Conservation (phyloP, 2,329 filamentous ascomycete species). For the Exophiala aquamarina region DNA sequence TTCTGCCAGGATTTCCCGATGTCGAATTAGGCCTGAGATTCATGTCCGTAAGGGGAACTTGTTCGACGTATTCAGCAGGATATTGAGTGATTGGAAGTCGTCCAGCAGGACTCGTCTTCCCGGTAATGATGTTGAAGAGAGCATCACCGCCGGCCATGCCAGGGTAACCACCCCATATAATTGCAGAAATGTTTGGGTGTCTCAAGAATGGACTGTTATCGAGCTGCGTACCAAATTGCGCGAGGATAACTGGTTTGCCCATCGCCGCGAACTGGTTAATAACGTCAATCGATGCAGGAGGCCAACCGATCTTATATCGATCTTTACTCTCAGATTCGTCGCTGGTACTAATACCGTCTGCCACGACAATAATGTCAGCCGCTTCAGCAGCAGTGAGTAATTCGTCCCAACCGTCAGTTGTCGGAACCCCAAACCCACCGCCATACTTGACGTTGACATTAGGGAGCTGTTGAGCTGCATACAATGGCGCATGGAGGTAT, state of each 20-base stretch:
- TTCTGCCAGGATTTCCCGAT: slow-evolving; percentile 41
- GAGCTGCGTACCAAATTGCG: slow-evolving; percentile 47
- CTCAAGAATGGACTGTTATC: slow-evolving; percentile 40
- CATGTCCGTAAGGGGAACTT: slow-evolving; percentile 44
- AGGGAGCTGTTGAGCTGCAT: slow-evolving; percentile 48
- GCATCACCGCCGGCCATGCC: slow-evolving; percentile 45
- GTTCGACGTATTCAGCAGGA: slow-evolving; percentile 41
- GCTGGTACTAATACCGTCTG: slow-evolving; percentile 43
- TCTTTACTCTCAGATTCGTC: slow-evolving; percentile 44
- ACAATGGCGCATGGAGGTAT: slow-evolving; percentile 55
- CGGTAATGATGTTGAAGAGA: slow-evolving; percentile 43
- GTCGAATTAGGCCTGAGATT: slow-evolving; percentile 37
- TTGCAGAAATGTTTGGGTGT: slow-evolving; percentile 41
- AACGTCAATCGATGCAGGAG: slow-evolving; percentile 42
- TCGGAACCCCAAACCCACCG: slow-evolving; percentile 31
- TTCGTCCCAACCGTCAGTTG: slow-evolving; percentile 34
- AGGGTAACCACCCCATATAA: slow-evolving; percentile 47
- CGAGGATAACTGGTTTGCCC: slow-evolving; percentile 41
- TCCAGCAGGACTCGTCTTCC: slow-evolving; percentile 42
- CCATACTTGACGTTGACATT: slow-evolving; percentile 49
- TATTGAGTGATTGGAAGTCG: slow-evolving; percentile 43
- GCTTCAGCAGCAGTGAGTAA: slow-evolving; percentile 37
- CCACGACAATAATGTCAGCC: slow-evolving; percentile 40
- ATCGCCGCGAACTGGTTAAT: slow-evolving; percentile 38
- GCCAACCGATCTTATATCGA: slow-evolving; percentile 43